Conservation (phyloP, 2,329 filamentous ascomycete species). For the Penicillium glabrum region DNA sequence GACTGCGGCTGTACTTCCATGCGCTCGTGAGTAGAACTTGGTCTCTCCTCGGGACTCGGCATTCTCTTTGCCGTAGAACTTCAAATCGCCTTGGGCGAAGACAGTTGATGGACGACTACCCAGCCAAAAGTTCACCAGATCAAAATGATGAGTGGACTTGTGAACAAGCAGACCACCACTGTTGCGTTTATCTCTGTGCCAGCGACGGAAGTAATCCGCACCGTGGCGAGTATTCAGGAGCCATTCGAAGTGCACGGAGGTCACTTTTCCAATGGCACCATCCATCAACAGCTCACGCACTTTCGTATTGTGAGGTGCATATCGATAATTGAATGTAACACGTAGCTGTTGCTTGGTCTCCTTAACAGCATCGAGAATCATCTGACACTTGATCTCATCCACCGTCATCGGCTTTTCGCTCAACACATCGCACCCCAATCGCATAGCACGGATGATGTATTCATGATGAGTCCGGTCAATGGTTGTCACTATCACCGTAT, state of each 20-base stretch:
- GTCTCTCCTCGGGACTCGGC: constrained; percentile 56
- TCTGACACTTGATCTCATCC: constrained; percentile 54
- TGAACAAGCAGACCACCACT: constrained; percentile 61
- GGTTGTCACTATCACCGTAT: constrained; percentile 63
- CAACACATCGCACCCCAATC: constrained; percentile 61
- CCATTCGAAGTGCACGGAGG: constrained; percentile 64
- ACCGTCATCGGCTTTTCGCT: constrained; percentile 68
- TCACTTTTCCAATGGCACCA: constrained; percentile 58
- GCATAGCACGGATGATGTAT: constrained; percentile 61
- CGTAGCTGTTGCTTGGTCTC: constrained; percentile 52
- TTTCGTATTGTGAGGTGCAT: constrained; percentile 63
- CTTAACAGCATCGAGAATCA: constrained; percentile 57
- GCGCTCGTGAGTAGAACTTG: constrained; percentile 52
- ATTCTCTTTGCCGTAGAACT: constrained; percentile 63
- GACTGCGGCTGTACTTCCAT: constrained; percentile 52
- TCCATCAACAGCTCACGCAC: constrained; percentile 55
- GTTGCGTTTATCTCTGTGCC: constrained; percentile 63
- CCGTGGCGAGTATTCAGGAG: constrained; percentile 63
- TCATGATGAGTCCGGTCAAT: constrained; percentile 63
- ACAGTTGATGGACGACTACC: constrained; percentile 56
- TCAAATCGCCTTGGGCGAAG: constrained; percentile 58
- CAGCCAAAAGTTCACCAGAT: constrained; percentile 65
- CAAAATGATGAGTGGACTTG: constrained; percentile 65
- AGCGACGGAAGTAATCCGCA: constrained; percentile 60
- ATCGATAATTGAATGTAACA: constrained; percentile 65